Conservation (phyloP, 2,329 filamentous ascomycete species). For the Ramularia endophylla region DNA sequence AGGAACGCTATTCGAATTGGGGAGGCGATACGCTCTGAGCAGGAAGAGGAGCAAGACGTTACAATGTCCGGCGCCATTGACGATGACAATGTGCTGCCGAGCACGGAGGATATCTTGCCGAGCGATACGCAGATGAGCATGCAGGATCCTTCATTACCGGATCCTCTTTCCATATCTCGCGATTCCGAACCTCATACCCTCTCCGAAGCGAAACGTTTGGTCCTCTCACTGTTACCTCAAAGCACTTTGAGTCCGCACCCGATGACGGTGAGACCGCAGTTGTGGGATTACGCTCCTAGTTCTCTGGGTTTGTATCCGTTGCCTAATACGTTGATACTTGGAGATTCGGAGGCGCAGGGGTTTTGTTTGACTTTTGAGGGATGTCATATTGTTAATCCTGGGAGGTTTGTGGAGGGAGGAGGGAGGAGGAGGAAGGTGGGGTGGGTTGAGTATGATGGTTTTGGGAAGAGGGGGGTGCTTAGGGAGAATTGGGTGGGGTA, state of each 20-base stretch:
- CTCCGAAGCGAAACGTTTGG: constrained; percentile 45
- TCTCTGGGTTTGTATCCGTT: constrained; percentile 79
- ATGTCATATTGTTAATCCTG: constrained; percentile 93
- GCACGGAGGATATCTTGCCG: constrained; percentile 12
- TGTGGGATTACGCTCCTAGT: constrained; percentile 79
- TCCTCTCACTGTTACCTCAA: constrained; percentile 89
- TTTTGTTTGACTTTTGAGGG: constrained; percentile 92
- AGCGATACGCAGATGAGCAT: constrained; percentile 15
- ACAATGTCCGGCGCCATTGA: constrained; percentile 23
- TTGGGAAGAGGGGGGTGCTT: constrained; percentile 53
- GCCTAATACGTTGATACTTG: constrained; percentile 74
- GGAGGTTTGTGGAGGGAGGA: constrained; percentile 60
- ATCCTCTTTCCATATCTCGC: constrained; percentile 5
- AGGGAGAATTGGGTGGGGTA: constrained; percentile 49
- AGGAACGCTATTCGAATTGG: constrained; percentile 70
- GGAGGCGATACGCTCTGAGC: constrained; percentile 35
- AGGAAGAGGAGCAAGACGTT: constrained; percentile 25
- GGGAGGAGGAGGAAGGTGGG: constrained; percentile 60
- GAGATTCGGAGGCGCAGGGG: constrained; percentile 72
- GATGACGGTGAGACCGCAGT: constrained; percentile 68
- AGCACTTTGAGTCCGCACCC: constrained; percentile 84
- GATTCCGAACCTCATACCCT: constrained; percentile 16
- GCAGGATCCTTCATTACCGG: constrained; percentile 4
- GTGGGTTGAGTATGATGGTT: constrained; percentile 84
- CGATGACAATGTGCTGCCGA: constrained; percentile 10